phyloP scores from a whole-genome alignment of 306 rosid species.

The Dicorynia guianensis region DNA sequence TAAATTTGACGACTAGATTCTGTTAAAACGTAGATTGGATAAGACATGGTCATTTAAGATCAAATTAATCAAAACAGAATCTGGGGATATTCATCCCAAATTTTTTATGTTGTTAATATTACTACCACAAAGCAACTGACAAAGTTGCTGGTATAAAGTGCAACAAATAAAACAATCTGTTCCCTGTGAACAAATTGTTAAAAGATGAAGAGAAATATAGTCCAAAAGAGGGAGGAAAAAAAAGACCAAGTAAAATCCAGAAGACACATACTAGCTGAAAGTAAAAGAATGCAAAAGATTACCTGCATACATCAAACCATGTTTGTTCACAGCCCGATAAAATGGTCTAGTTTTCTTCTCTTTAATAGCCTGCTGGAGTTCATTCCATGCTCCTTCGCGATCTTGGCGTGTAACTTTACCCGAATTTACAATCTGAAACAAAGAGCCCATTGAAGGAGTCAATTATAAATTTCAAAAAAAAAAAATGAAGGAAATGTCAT shows the following conservation, averaged over 20 bases:
- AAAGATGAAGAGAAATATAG: not conserved
- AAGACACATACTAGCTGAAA: constrained; percentile 25
- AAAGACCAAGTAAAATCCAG: constrained; percentile 21
- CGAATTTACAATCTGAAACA: constrained; percentile 69
- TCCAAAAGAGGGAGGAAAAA: not conserved
- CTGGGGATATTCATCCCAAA: constrained; percentile 4
- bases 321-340: constrained; percentile 74
- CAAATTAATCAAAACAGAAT: constrained; percentile 10
- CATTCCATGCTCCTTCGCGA: constrained; percentile 78
- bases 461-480: not conserved
- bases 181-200: constrained; percentile 2
- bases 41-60: constrained; percentile 18
- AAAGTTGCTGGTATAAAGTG: constrained; percentile 7
- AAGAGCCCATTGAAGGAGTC: constrained; percentile 36
- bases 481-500: constrained; percentile 32
- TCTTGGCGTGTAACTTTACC: constrained; percentile 79
- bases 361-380: constrained; percentile 72
- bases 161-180: constrained; percentile 17
- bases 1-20: constrained; percentile 11
- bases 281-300: constrained; percentile 36
- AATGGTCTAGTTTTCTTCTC: constrained; percentile 80
- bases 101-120: not conserved
- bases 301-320: constrained; percentile 97
- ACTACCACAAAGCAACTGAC: constrained; percentile 27
- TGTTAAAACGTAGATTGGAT: not conserved